Evolutionary conservation across 2,329 filamentous ascomycete species (phyloP).

Genomic region (Sporothrix pallida): DNA sequence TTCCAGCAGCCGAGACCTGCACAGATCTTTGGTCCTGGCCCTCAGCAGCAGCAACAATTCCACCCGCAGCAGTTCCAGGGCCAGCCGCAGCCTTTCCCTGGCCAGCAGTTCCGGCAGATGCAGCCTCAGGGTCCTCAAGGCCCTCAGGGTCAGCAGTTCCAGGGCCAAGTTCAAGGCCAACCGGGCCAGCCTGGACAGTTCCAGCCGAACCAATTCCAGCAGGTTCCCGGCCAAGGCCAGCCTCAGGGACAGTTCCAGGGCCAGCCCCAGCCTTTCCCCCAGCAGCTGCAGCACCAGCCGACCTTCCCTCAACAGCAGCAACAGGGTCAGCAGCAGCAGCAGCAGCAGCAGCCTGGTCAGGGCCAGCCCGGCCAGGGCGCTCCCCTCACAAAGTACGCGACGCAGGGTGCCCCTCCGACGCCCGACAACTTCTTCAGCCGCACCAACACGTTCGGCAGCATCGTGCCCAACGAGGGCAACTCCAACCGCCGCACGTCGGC

Average conservation of each 20-base stretch:
- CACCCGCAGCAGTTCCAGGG: slow-evolving; percentile 5
- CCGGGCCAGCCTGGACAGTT: not conserved
- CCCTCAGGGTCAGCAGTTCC: not conserved
- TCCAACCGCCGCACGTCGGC: slow-evolving; percentile 30
- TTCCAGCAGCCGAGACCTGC: slow-evolving; percentile 5
- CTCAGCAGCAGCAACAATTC: slow-evolving; percentile 11
- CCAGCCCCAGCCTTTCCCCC: slow-evolving; percentile 19
- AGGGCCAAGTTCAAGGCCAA: slow-evolving; percentile 15
- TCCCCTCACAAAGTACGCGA: slow-evolving; percentile 18
- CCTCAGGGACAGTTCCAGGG: slow-evolving; percentile 10
- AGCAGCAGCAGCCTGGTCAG: slow-evolving; percentile 28
- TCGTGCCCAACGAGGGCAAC: slow-evolving; percentile 20
- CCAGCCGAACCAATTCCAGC: slow-evolving; percentile 22
- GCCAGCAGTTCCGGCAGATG: not conserved
- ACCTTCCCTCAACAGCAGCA: slow-evolving; percentile 26
- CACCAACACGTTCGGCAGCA: slow-evolving; percentile 33
- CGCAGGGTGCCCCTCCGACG: not conserved
- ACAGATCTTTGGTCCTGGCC: not conserved
- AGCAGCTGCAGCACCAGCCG: slow-evolving; percentile 27
- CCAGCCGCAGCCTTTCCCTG: not conserved
- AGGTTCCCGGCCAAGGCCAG: slow-evolving; percentile 24
- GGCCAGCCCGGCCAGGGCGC: not conserved
- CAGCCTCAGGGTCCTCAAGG: not conserved
- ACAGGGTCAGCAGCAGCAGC: slow-evolving; percentile 33
- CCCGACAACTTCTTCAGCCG: slow-evolving; percentile 21